Evolutionary conservation across 164 flowering plant species (phyloP).

Genomic region (Vitis labrusca): DNA sequence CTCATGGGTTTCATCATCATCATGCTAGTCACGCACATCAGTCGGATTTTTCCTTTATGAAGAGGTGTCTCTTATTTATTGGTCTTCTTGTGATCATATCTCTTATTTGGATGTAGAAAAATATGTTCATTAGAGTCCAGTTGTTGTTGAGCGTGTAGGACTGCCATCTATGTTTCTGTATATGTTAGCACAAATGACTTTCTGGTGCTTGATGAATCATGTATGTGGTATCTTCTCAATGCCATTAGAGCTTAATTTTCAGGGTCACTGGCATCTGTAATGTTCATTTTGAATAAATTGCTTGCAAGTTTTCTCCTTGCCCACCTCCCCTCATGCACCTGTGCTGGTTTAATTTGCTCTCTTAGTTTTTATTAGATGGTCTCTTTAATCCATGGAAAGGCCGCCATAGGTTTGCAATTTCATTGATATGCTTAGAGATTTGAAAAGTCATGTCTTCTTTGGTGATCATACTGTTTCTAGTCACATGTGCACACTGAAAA

Average conservation of each 20-base stretch:
- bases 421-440: no score
- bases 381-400: no score
- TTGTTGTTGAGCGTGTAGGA: background rate
- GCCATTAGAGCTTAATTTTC: background rate
- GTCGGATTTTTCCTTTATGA: conserved; percentile 13
- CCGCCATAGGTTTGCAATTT: no score
- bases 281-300: background rate
- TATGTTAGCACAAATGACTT: background rate
- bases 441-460: no score
- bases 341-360: no score
- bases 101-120: conserved; percentile 3
- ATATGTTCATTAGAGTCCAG: background rate
- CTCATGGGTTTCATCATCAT: conserved; percentile 28
- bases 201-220: background rate
- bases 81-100: conserved; percentile 12
- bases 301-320: background rate
- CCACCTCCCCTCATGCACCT: background rate
- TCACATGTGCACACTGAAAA: no score
- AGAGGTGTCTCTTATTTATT: conserved; percentile 17
- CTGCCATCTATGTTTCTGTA: background rate
- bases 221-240: background rate
- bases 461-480: no score
- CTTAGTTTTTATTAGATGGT: no score
- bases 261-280: background rate
- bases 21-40: conserved; percentile 8